These are phyloP conservation scores for Corniculantispora saksenae DNA, from an alignment of 2,329 filamentous ascomycete species.

Conservation along the genomic window DNA sequence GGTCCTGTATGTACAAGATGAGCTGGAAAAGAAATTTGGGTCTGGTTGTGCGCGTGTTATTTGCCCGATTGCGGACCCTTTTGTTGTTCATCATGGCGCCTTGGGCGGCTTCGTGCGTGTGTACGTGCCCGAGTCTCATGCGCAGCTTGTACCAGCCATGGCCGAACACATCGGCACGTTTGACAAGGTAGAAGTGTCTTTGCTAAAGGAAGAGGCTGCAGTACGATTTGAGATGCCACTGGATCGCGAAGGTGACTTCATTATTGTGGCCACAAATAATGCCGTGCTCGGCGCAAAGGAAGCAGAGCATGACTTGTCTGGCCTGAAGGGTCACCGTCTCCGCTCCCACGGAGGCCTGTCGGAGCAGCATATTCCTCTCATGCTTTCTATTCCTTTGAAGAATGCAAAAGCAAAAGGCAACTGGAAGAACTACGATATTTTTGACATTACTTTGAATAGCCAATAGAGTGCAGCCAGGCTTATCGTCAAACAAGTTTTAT, in stretches of 20 bases:
- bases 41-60: conserved; percentile 37
- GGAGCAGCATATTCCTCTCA: conserved; percentile 39
- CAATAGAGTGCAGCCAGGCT: not conserved
- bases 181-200: conserved; percentile 35
- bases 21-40: conserved; percentile 34
- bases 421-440: conserved; percentile 42
- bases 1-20: conserved; percentile 42
- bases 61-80: conserved; percentile 46
- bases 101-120: conserved; percentile 44
- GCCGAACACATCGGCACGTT: conserved; percentile 31
- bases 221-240: conserved; percentile 37
- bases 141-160: conserved; percentile 26
- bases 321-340: conserved; percentile 35
- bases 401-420: conserved; percentile 11
- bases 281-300: conserved; percentile 38
- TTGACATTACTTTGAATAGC: conserved; percentile 39
- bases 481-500: not conserved
- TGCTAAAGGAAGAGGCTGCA: conserved; percentile 35
- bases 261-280: conserved; percentile 38
- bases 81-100: conserved; percentile 45
- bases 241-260: conserved; percentile 43
- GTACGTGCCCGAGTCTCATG: conserved; percentile 30
- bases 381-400: conserved; percentile 32
- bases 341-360: conserved; percentile 44
- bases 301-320: conserved; percentile 37